A percentile compares a stretch with the other conserved stretches of the same genome.
Conservation (phyloP, 345 rosid species). For the Clarkia xantiana region DNA sequence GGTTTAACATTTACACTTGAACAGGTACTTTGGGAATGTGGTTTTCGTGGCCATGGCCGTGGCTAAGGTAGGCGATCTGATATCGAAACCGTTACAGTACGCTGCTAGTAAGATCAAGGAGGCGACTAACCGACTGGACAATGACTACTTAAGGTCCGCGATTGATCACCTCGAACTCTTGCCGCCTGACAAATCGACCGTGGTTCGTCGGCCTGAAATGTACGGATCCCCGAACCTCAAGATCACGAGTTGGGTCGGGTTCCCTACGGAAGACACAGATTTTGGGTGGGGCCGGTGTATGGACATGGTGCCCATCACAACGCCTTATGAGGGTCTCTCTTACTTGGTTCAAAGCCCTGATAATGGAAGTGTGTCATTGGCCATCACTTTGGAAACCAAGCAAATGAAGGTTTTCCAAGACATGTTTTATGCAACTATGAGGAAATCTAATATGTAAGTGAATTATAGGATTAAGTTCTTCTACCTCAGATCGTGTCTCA, state of each 20-base stretch:
- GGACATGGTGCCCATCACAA: constrained; percentile 30
- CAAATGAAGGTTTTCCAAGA: constrained; percentile 43
- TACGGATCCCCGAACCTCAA: constrained; percentile 42
- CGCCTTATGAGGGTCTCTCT: constrained; percentile 30
- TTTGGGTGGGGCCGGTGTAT: constrained; percentile 64
- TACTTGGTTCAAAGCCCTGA: constrained; percentile 24
- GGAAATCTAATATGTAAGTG: too few species aligned
- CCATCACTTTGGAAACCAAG: constrained; percentile 36
- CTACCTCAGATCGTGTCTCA: too few species aligned
- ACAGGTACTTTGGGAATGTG: constrained; percentile 90
- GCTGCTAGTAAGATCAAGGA: constrained; percentile 66
- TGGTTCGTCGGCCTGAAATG: constrained; percentile 28
- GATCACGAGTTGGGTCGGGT: constrained; percentile 27
- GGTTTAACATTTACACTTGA: too few species aligned
- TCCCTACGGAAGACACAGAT: constrained; percentile 28
- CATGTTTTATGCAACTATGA: constrained; percentile 19
- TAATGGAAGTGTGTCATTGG: constrained; percentile 35
- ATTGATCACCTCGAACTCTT: constrained; percentile 80
- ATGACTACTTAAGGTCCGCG: constrained; percentile 79
- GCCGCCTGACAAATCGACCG: constrained; percentile 25
- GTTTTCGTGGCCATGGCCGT: constrained; percentile 83
- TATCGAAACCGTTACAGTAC: constrained; percentile 69
- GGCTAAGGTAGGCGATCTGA: constrained; percentile 50
- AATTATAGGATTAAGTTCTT: too few species aligned
- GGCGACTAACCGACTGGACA: constrained; percentile 67